A percentile compares a stretch with the other conserved stretches of the same genome.
phyloP scores from a whole-genome alignment of 176 grass and related monocot species.

The Aechmea fasciata region DNA sequence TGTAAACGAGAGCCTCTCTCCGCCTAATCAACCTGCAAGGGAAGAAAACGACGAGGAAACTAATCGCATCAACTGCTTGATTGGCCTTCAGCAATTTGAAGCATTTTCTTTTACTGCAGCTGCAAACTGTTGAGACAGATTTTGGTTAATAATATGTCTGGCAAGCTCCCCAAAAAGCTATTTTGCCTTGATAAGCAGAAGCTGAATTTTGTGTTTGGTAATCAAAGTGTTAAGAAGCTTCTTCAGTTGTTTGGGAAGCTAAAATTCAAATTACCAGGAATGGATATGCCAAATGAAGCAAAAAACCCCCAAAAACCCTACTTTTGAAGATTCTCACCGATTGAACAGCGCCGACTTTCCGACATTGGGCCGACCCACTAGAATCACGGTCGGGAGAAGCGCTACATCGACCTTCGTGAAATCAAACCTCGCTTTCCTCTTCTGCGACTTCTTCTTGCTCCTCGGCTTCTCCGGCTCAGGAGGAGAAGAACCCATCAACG shows the following conservation, averaged over 20 bases:
- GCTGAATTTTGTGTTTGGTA: no score
- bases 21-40: constrained; percentile 61
- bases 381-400: constrained; percentile 83
- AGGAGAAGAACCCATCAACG: background rate
- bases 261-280: no score
- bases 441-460: constrained; percentile 47
- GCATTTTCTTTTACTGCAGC: no score
- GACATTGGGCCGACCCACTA: constrained; percentile 86
- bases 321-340: constrained; percentile 30
- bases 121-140: no score
- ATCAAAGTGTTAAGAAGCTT: no score
- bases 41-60: background rate
- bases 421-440: constrained; percentile 68
- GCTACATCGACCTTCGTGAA: constrained; percentile 73
- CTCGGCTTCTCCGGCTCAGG: constrained; percentile 8
- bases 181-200: no score
- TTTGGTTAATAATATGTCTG: no score
- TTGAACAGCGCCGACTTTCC: constrained; percentile 98
- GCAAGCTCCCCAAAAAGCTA: no score
- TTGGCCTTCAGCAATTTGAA: no score
- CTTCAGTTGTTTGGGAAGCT: no score
- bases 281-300: background rate
- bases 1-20: constrained; percentile 92
- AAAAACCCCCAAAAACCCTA: background rate
- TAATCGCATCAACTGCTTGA: background rate